Conservation (phyloP, 192 early-diverging fungal species). For the Coemansia sp. region DNA sequence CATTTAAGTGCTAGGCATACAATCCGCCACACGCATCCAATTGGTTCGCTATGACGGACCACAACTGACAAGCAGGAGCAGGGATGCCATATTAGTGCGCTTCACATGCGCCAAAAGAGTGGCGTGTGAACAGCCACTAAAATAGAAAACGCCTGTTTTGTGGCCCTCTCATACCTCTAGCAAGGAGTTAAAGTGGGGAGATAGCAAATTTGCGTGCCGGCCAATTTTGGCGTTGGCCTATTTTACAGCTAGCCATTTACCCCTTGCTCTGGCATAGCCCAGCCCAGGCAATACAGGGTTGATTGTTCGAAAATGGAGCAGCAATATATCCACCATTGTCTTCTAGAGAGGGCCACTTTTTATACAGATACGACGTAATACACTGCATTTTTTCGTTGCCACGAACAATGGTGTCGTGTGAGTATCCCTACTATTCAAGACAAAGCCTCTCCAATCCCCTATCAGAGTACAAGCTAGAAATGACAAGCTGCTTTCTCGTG, state of each 20-base stretch:
- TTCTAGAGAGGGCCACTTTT: background rate
- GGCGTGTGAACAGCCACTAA: slow-evolving; percentile 19
- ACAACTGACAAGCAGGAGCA: background rate
- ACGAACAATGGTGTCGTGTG: background rate
- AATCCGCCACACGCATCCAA: background rate
- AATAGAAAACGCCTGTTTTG: background rate
- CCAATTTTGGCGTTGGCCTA: background rate
- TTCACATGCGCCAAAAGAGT: background rate
- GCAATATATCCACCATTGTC: background rate
- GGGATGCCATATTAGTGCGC: background rate
- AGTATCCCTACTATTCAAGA: background rate
- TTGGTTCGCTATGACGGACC: background rate
- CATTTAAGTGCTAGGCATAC: background rate
- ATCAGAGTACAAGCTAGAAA: background rate
- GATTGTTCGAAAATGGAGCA: background rate
- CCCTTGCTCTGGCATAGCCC: background rate
- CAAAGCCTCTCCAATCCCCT: background rate
- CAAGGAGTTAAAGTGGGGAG: background rate
- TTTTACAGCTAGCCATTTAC: background rate
- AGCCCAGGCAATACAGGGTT: background rate
- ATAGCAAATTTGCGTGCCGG: background rate
- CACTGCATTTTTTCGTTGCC: background rate
- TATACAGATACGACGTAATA: background rate
- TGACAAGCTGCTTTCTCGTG: background rate
- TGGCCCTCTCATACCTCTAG: background rate